A percentile compares a stretch with the other conserved stretches of the same genome.
Conservation (phyloP, 2,329 filamentous ascomycete species). For the Beauveria asiatica region DNA sequence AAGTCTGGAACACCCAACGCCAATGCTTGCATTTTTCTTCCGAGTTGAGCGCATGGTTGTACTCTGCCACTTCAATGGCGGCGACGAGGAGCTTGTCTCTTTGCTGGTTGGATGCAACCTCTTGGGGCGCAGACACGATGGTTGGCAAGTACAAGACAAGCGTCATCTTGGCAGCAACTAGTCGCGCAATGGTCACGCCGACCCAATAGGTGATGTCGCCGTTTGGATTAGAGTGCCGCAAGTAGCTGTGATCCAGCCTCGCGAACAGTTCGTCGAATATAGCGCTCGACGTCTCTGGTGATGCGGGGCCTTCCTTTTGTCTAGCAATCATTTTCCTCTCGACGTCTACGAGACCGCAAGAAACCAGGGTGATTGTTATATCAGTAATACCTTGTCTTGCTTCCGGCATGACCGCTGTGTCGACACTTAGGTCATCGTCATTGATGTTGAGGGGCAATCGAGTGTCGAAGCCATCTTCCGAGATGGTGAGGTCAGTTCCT, state of each 20-base stretch:
- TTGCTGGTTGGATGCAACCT: conserved; percentile 29
- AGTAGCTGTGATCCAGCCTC: conserved; percentile 33
- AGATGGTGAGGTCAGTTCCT: conserved; percentile 41
- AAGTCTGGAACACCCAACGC: conserved; percentile 52
- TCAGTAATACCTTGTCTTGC: conserved; percentile 46
- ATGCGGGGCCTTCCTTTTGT: conserved; percentile 19
- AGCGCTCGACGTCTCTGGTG: conserved; percentile 31
- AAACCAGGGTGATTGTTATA: conserved; percentile 33
- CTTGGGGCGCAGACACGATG: conserved; percentile 33
- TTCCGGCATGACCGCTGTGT: conserved; percentile 37
- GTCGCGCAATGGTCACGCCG: conserved; percentile 26
- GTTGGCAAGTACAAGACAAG: conserved; percentile 46
- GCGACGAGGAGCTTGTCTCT: conserved; percentile 38
- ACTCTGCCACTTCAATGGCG: conserved; percentile 47
- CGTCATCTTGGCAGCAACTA: conserved; percentile 46
- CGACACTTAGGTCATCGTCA: conserved; percentile 40
- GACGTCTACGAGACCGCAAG: conserved; percentile 26
- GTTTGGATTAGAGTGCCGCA: conserved; percentile 28
- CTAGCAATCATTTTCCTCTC: conserved; percentile 30
- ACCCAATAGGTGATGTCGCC: conserved; percentile 30
- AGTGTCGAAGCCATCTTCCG: conserved; percentile 41
- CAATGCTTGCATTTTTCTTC: conserved; percentile 41
- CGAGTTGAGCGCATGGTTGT: conserved; percentile 44
- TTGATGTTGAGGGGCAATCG: conserved; percentile 49
- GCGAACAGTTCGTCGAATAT: conserved; percentile 38